Percentiles rank a stretch among this genome's conserved stretches.
These are phyloP conservation scores for Nyssa sinensis DNA, from an alignment of 148 eudicot genomes.

Conservation along the genomic window DNA sequence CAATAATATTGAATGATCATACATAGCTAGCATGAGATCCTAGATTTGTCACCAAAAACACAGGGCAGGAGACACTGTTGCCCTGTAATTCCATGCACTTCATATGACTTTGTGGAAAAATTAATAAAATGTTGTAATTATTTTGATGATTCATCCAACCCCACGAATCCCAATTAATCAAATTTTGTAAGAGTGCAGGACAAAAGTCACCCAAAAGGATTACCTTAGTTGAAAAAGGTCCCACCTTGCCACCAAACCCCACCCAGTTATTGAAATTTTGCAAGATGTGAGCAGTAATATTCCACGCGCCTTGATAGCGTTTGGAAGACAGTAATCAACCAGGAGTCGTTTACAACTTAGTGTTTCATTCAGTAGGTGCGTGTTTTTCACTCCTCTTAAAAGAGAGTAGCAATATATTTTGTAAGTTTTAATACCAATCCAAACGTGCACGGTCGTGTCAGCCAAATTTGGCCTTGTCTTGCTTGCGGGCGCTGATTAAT, in stretches of 20 bases:
- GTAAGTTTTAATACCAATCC: too few relatives aligned
- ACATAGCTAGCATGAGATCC: conserved; percentile 11
- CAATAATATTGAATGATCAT: conserved; percentile 5
- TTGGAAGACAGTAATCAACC: too few relatives aligned
- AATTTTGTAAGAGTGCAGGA: too few relatives aligned
- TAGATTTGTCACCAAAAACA: conserved; percentile 18
- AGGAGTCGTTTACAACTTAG: too few relatives aligned
- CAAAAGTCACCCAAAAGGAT: too few relatives aligned
- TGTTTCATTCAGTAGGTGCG: too few relatives aligned
- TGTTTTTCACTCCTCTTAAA: too few relatives aligned
- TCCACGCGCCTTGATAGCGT: too few relatives aligned
- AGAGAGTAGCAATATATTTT: too few relatives aligned
- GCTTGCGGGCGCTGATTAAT: neutral
- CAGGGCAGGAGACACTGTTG: conserved; percentile 13
- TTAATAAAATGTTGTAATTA: neutral
- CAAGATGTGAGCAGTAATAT: too few relatives aligned
- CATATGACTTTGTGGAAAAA: neutral
- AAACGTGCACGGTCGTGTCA: neutral
- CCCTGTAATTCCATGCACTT: conserved; percentile 7
- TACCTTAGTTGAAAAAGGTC: neutral
- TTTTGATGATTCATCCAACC: neutral
- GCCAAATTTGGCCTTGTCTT: neutral
- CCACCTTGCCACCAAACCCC: neutral
- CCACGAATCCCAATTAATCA: neutral
- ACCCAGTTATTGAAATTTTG: neutral